A percentile compares a stretch with the other conserved stretches of the same genome.
These are phyloP conservation scores for Fusarium armeniacum DNA, from an alignment of 2,329 filamentous ascomycete genomes.

Conservation along the genomic window DNA sequence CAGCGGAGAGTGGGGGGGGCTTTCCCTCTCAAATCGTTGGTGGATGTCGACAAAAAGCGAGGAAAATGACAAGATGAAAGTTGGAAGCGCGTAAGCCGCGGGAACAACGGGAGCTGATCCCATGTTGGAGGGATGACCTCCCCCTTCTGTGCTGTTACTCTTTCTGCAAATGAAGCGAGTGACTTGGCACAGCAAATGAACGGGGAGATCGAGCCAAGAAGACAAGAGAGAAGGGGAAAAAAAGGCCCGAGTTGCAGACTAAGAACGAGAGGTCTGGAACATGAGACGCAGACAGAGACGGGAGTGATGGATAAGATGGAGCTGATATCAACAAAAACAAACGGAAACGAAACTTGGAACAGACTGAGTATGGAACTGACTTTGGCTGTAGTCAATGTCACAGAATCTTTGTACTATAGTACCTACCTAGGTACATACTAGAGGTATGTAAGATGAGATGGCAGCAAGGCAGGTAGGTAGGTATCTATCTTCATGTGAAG, in stretches of 20 bases:
- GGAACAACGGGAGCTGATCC: conserved; percentile 18
- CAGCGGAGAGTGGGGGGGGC: conserved; percentile 20
- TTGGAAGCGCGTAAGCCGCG: conserved; percentile 45
- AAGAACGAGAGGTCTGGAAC: conserved; percentile 17
- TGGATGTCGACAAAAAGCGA: conserved; percentile 1
- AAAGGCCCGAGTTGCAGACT: conserved; percentile 30
- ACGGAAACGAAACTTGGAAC: conserved; percentile 16
- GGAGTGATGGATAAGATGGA: not conserved
- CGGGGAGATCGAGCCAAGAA: conserved; percentile 16
- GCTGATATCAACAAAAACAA: conserved; percentile 34
- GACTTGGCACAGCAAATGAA: conserved; percentile 7
- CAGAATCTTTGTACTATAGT: conserved; percentile 1
- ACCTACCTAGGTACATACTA: too few species aligned
- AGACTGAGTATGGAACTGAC: conserved; percentile 10
- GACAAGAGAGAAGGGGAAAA: not conserved
- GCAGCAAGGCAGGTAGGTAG: not conserved
- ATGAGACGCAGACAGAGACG: conserved; percentile 21
- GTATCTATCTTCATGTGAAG: conserved; percentile 17
- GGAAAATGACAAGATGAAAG: conserved; percentile 9
- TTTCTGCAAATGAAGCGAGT: not conserved
- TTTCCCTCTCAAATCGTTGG: conserved; percentile 3
- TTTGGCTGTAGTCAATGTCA: conserved; percentile 1
- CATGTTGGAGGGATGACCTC: conserved; percentile 19
- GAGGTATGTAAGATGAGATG: not conserved
- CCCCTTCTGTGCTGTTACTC: not conserved